phyloP scores from a whole-genome alignment of 305 asterid genomes.

The Fraxinus baroniana region DNA sequence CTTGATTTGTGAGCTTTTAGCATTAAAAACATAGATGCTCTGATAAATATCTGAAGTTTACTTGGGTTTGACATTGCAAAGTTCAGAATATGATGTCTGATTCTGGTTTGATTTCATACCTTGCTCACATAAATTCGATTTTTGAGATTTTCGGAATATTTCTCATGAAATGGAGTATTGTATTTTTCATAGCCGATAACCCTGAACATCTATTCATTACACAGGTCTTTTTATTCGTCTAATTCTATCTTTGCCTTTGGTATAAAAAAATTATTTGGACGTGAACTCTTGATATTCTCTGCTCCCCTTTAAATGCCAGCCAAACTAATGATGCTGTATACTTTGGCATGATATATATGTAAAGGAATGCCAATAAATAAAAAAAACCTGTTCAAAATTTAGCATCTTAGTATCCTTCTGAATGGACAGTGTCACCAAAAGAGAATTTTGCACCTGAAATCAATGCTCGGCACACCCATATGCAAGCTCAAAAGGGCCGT shows the following conservation, averaged over 20 bases:
- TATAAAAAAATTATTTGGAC: neutral
- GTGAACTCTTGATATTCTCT: neutral
- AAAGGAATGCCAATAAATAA: neutral
- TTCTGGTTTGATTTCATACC: neutral
- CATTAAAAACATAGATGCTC: neutral
- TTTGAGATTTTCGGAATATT: neutral
- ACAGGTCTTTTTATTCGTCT: neutral
- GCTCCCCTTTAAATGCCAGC: neutral
- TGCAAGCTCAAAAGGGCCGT: slow-evolving; percentile 68
- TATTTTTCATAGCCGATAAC: neutral
- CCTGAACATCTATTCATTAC: neutral
- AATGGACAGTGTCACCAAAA: slow-evolving; percentile 59
- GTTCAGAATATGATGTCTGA: neutral
- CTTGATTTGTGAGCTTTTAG: neutral
- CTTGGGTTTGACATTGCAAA: neutral
- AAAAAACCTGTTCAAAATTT: slow-evolving; percentile 11
- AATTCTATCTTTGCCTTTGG: neutral
- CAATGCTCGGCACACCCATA: slow-evolving; percentile 45
- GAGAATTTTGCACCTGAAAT: slow-evolving; percentile 46
- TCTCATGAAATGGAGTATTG: neutral
- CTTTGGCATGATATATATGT: neutral
- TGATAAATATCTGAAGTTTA: slow-evolving; percentile 7
- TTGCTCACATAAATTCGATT: neutral
- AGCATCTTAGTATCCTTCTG: slow-evolving; percentile 13
- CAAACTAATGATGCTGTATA: neutral